These are phyloP conservation scores for Trifolium dubium DNA, from an alignment of 306 rosid species.

Conservation along the genomic window DNA sequence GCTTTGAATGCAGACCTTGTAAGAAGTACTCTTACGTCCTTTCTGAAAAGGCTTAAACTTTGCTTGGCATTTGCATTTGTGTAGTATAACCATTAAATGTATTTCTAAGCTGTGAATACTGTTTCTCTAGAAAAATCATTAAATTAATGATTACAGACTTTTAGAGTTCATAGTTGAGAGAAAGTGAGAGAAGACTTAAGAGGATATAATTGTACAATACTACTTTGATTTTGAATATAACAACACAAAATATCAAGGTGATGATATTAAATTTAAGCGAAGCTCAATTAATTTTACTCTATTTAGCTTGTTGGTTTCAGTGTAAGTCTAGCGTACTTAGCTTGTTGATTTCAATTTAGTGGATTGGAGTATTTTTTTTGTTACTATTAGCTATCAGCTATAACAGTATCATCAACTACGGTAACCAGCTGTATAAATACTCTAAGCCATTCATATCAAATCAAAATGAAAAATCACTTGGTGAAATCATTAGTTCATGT, in stretches of 20 bases:
- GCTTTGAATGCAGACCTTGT: not conserved
- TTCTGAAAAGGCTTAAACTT: not conserved
- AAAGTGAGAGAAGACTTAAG: not conserved
- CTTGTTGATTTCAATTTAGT: constrained; percentile 2
- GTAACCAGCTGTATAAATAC: not conserved
- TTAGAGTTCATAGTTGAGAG: not conserved
- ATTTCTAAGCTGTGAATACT: not conserved
- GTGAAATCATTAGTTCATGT: not conserved
- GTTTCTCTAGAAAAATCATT: not conserved
- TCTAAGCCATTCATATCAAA: not conserved
- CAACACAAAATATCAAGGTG: not conserved
- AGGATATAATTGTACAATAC: not conserved
- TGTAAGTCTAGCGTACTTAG: not conserved
- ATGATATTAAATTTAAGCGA: not conserved
- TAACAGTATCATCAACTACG: not conserved
- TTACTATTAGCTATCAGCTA: not conserved
- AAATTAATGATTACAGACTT: not conserved
- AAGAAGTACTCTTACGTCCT: not conserved
- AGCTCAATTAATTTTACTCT: not conserved
- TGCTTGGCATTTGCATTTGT: not conserved
- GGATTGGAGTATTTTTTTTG: not conserved
- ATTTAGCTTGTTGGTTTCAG: not conserved
- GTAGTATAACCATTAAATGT: not conserved
- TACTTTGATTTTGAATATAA: not conserved
- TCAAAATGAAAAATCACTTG: constrained; percentile 4